These are phyloP conservation scores for Calonectria pauciramosa DNA, from an alignment of 2,329 filamentous ascomycete species.

Conservation along the genomic window DNA sequence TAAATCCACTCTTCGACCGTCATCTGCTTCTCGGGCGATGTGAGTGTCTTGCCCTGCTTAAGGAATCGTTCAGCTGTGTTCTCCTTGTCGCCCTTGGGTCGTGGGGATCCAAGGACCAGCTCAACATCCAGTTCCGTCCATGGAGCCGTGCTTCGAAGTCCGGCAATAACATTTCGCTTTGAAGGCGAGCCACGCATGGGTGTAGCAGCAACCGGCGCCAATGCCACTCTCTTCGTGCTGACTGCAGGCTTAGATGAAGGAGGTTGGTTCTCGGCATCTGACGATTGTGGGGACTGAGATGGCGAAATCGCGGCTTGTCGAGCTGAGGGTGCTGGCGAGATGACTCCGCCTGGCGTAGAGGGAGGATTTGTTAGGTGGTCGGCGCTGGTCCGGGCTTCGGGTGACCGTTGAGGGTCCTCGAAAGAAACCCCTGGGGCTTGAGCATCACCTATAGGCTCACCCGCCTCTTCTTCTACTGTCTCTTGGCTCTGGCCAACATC, in stretches of 20 bases:
- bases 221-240: slow-evolving; percentile 61
- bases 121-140: slow-evolving; percentile 88
- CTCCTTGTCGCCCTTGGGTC: slow-evolving; percentile 63
- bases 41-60: slow-evolving; percentile 72
- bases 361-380: slow-evolving; percentile 48
- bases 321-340: slow-evolving; percentile 62
- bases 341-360: slow-evolving; percentile 58
- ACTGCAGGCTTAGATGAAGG: slow-evolving; percentile 74
- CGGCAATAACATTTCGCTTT: slow-evolving; percentile 69
- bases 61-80: slow-evolving; percentile 65
- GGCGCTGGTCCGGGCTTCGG: slow-evolving; percentile 27
- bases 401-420: slow-evolving; percentile 35
- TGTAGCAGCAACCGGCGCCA: slow-evolving; percentile 62
- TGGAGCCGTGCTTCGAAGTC: slow-evolving; percentile 68
- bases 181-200: slow-evolving; percentile 70
- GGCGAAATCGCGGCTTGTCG: slow-evolving; percentile 70
- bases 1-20: slow-evolving; percentile 94
- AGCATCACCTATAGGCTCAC: slow-evolving; percentile 29
- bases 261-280: slow-evolving; percentile 84
- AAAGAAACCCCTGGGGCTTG: slow-evolving; percentile 36
- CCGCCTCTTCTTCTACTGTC: slow-evolving; percentile 26
- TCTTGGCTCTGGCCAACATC: slow-evolving; percentile 35
- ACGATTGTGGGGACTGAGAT: slow-evolving; percentile 80
- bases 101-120: slow-evolving; percentile 68
- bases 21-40: slow-evolving; percentile 86